phyloP scores from a whole-genome alignment of 2,329 filamentous ascomycete species.

The Aaosphaeria pasadenensis region DNA sequence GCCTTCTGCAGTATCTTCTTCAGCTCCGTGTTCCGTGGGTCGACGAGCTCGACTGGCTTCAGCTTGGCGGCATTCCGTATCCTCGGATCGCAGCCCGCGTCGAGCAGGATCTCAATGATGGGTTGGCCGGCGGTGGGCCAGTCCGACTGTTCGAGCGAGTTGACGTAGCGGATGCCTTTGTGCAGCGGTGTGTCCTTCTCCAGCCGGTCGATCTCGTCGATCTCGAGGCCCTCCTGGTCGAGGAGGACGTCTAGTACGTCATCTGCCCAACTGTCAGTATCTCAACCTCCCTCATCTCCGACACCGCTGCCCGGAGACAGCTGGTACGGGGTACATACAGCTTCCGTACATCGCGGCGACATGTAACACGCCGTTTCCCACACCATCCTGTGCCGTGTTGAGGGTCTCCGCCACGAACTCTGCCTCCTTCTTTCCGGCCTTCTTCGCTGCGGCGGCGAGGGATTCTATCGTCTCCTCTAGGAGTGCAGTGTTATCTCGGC shows the following conservation, averaged over 20 bases:
- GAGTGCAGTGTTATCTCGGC: constrained; percentile 86
- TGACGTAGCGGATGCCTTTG: constrained; percentile 73
- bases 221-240: constrained; percentile 81
- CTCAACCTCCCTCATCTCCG: too few species aligned
- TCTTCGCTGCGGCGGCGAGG: constrained; percentile 43
- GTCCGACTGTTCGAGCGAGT: constrained; percentile 62
- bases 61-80: constrained; percentile 71
- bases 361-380: constrained; percentile 88
- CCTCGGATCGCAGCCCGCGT: constrained; percentile 67
- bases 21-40: constrained; percentile 65
- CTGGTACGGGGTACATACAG: constrained; percentile 58
- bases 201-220: constrained; percentile 69
- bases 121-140: constrained; percentile 64
- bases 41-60: constrained; percentile 68
- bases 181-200: constrained; percentile 79
- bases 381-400: constrained; percentile 78
- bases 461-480: constrained; percentile 68
- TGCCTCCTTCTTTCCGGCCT: constrained; percentile 51
- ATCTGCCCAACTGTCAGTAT: constrained; percentile 45
- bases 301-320: background rate
- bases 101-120: constrained; percentile 76
- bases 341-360: constrained; percentile 82
- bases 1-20: constrained; percentile 65
- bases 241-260: constrained; percentile 79
- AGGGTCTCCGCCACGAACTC: constrained; percentile 72